Percentiles rank a stretch among this genome's conserved stretches.
phyloP scores from a whole-genome alignment of 345 rosid species.

The Populus euphratica region DNA sequence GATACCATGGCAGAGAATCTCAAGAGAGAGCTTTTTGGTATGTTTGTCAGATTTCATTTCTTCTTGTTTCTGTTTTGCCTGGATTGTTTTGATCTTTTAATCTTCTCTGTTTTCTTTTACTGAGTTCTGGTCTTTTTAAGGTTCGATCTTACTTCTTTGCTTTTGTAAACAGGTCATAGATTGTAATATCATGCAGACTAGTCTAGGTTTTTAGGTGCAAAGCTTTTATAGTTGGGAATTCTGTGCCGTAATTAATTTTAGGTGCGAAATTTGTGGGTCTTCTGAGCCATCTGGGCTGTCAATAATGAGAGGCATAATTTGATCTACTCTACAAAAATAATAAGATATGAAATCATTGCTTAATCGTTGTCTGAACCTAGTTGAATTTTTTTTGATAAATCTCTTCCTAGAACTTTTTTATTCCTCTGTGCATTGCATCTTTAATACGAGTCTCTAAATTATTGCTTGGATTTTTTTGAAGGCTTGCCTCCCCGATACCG shows the following conservation, averaged over 20 bases:
- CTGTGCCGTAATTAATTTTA: background rate
- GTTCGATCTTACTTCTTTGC: background rate
- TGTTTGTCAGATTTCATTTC: background rate
- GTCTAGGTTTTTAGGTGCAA: background rate
- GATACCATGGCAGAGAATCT: slow-evolving; percentile 98
- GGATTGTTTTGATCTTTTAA: background rate
- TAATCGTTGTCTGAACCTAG: background rate
- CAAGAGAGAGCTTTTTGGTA: slow-evolving; percentile 86
- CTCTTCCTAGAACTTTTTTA: too few relatives aligned
- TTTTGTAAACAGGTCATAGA: background rate
- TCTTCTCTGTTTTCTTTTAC: background rate
- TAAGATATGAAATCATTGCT: background rate
- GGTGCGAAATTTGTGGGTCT: background rate
- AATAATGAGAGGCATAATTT: background rate
- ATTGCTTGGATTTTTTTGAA: slow-evolving; percentile 7
- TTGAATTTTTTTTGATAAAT: background rate
- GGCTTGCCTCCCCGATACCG: slow-evolving; percentile 94
- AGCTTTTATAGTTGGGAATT: background rate
- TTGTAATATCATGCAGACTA: background rate
- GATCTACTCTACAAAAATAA: background rate
- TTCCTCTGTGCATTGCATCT: background rate
- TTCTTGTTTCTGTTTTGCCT: background rate
- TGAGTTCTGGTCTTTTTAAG: background rate
- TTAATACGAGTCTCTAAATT: background rate
- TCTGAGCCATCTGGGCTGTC: background rate